Percentiles rank a stretch among this genome's conserved stretches.
These are phyloP conservation scores for Cercospora canescens DNA, from an alignment of 2,329 filamentous ascomycete genomes.

Conservation along the genomic window DNA sequence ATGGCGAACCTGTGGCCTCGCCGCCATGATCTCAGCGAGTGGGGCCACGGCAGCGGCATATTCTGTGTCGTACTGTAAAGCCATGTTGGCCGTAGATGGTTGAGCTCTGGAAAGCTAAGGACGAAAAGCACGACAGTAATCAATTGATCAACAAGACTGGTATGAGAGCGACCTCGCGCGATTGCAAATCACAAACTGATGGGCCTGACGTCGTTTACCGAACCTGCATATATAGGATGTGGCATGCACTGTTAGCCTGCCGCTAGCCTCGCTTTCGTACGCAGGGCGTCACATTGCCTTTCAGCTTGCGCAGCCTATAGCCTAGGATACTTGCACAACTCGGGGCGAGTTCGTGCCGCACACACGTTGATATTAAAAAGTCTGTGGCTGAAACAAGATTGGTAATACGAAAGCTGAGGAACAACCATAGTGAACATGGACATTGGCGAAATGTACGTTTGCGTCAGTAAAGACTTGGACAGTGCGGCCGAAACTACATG, in stretches of 20 bases:
- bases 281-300: neutral
- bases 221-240: neutral
- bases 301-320: neutral
- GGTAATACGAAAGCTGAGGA: too few species aligned
- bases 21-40: constrained; percentile 13
- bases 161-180: neutral
- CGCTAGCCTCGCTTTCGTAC: neutral
- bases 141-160: neutral
- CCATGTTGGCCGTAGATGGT: constrained; percentile 9
- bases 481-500: neutral
- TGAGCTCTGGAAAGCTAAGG: neutral
- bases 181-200: neutral
- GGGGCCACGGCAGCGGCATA: constrained; percentile 18
- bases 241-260: neutral
- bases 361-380: neutral
- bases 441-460: too few species aligned
- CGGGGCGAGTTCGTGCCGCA: neutral
- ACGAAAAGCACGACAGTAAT: too few species aligned
- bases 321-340: neutral
- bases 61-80: constrained; percentile 19
- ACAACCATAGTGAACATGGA: too few species aligned
- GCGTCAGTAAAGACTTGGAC: neutral
- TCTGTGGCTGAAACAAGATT: neutral
- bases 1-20: neutral
- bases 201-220: neutral